Evolutionary conservation across 331 rosid species (phyloP).

Genomic region (Pyracantha coccinea): DNA sequence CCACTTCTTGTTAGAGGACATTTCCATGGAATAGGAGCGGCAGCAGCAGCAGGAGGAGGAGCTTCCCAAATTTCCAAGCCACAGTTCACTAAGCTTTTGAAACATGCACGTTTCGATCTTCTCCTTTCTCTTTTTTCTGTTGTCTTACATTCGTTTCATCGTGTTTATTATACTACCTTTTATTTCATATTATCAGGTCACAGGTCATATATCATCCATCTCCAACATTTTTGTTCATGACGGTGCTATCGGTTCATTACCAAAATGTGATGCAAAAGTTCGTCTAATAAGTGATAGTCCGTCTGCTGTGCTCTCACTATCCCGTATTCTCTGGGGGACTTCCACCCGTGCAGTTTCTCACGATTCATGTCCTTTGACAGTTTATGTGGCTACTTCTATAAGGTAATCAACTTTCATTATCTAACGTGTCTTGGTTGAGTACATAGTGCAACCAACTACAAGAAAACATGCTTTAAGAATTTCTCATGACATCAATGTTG

Average conservation of each 20-base stretch:
- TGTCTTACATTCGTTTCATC: background rate
- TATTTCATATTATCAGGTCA: constrained; percentile 22
- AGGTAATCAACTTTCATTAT: constrained; percentile 12
- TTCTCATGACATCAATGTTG: background rate
- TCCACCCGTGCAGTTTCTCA: constrained; percentile 30
- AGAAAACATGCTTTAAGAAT: background rate
- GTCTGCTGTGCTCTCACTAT: constrained; percentile 34
- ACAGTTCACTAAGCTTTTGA: constrained; percentile 21
- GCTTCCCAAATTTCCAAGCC: constrained; percentile 17
- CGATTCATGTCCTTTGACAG: constrained; percentile 41
- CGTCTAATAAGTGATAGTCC: constrained; percentile 39
- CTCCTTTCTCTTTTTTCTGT: constrained; percentile 2
- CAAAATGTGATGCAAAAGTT: constrained; percentile 32
- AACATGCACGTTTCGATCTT: constrained; percentile 15
- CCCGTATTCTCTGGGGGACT: constrained; percentile 33
- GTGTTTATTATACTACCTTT: background rate
- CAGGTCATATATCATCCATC: constrained; percentile 34
- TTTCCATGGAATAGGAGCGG: background rate
- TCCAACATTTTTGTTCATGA: constrained; percentile 44
- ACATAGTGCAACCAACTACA: background rate
- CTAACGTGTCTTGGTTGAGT: background rate
- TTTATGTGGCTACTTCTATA: constrained; percentile 32
- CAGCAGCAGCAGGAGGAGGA: background rate
- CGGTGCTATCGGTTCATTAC: constrained; percentile 34
- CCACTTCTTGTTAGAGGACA: constrained; percentile 29